A percentile compares a stretch with the other conserved stretches of the same genome.
Evolutionary conservation across 2,329 filamentous ascomycete species (phyloP).

Genomic region (Neopestalotiopsis sp.): DNA sequence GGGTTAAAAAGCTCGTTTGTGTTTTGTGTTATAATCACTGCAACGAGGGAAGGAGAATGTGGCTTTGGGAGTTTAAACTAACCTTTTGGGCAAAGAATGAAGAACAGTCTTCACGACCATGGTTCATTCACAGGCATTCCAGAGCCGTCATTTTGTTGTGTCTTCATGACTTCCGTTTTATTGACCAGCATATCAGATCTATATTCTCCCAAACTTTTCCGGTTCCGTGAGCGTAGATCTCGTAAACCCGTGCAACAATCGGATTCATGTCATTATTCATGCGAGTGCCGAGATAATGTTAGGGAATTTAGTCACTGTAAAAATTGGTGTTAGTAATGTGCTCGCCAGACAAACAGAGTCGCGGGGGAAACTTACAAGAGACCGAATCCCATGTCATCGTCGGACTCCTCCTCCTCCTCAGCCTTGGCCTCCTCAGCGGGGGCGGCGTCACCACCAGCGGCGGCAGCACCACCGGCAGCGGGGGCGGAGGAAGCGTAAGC

Average conservation of each 20-base stretch:
- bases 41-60: constrained; percentile 29
- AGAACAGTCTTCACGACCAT: neutral
- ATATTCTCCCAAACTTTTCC: constrained; percentile 41
- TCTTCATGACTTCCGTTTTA: constrained; percentile 29
- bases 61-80: constrained; percentile 38
- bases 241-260: constrained; percentile 50
- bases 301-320: constrained; percentile 56
- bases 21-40: constrained; percentile 61
- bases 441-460: constrained; percentile 54
- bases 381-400: constrained; percentile 74
- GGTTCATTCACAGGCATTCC: neutral
- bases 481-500: constrained; percentile 88
- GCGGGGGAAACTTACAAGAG: constrained; percentile 64
- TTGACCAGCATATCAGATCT: constrained; percentile 52
- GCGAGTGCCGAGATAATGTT: constrained; percentile 41
- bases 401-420: constrained; percentile 72
- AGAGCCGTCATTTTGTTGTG: neutral
- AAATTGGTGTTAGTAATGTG: constrained; percentile 42
- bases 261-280: constrained; percentile 42
- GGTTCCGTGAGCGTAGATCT: constrained; percentile 32
- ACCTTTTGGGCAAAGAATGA: constrained; percentile 44
- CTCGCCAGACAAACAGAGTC: neutral
- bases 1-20: constrained; percentile 73
- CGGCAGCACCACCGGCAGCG: constrained; percentile 61
- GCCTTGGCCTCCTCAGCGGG: constrained; percentile 62